Percentiles rank a stretch among this genome's conserved stretches.
Conservation (phyloP, 202 grass and related monocot species). For the Bolboschoenoplectus hybrid region DNA sequence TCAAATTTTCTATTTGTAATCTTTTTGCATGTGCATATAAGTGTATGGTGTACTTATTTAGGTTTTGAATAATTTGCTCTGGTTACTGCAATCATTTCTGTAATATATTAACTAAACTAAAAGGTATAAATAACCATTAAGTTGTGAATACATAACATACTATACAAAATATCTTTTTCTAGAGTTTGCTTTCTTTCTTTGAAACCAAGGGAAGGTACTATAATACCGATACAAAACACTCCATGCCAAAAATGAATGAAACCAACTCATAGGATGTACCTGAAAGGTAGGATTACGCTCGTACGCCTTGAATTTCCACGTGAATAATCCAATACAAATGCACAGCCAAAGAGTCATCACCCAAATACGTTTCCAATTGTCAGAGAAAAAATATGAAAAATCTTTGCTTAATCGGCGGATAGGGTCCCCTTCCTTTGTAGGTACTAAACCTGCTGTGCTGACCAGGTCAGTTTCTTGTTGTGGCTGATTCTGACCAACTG, state of each 20-base stretch:
- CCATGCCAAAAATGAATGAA: background rate
- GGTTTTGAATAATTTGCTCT: background rate
- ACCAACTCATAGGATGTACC: background rate
- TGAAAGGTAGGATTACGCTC: slow-evolving; percentile 54
- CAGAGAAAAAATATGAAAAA: slow-evolving; percentile 69
- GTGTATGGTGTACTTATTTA: background rate
- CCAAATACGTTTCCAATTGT: slow-evolving; percentile 94
- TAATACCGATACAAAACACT: background rate
- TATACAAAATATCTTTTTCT: background rate
- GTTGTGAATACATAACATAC: background rate
- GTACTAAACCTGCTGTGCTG: slow-evolving; percentile 67
- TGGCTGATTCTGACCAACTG: slow-evolving; percentile 37
- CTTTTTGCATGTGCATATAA: background rate
- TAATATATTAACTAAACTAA: background rate
- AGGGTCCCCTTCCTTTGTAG: slow-evolving; percentile 42
- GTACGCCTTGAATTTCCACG: slow-evolving; percentile 79
- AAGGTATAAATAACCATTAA: background rate
- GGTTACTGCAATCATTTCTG: background rate
- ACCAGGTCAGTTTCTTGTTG: slow-evolving; percentile 62
- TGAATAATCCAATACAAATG: slow-evolving; percentile 68
- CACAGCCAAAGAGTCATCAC: slow-evolving; percentile 66
- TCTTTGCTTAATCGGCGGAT: slow-evolving; percentile 29
- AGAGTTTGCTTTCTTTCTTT: background rate
- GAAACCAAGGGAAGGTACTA: background rate
- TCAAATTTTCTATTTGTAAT: background rate